Evolutionary conservation across 176 grass and related monocot genomes (phyloP), one percentile per base, ranked within the genome.

Genomic region (Rhynchospora tenuis): DNA sequence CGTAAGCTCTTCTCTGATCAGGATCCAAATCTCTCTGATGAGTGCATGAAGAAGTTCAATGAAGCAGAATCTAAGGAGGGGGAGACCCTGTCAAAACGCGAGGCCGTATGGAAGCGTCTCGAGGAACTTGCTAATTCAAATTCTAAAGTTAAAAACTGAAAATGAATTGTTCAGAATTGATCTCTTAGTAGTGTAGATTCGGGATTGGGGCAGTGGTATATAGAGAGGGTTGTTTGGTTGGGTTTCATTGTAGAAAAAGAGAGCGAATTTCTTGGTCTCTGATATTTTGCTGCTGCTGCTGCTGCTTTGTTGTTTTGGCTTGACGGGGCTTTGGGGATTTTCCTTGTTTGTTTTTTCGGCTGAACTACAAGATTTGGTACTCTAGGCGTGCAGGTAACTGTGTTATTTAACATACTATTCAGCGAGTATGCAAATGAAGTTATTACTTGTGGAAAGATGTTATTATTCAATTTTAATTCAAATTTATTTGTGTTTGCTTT

Each of bases 1-100:
- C 91, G 97, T 68, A 99, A 99, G 85, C 87, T 99, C 71, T 99
- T 99, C 85, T 90, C 91, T 6, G 97, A 96, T 76, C 85, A 93
- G 13, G 97, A 99, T 79, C 84, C 93, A 28, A 47, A 88, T 19
- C 89, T 92, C 28, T 99, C 92, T 0, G 81, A 61, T 0, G 91
- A 96, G 88, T 99, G 93, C 38, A 85, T 79, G 45, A 86, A 90
- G 77, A 93, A 90, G 85, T 99, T 93, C 42, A 79, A 90, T 0
- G 86, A 93, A 7, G 83, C 91, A n/a, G 97, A 96, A 63, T 64
- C 89, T 16, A 99, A 87, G 89, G 76, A 80, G 59, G 88, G 87
- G 83, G 93, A 99, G 79, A 86, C 83, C 9, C 73, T 83, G 77
- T 90, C 80, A 1, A 96, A 90, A 83, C 82, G 89, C n/a, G 85